Percentiles rank a stretch among this genome's conserved stretches.
phyloP scores from a whole-genome alignment of 345 rosid genomes.

The Firmiana major region DNA sequence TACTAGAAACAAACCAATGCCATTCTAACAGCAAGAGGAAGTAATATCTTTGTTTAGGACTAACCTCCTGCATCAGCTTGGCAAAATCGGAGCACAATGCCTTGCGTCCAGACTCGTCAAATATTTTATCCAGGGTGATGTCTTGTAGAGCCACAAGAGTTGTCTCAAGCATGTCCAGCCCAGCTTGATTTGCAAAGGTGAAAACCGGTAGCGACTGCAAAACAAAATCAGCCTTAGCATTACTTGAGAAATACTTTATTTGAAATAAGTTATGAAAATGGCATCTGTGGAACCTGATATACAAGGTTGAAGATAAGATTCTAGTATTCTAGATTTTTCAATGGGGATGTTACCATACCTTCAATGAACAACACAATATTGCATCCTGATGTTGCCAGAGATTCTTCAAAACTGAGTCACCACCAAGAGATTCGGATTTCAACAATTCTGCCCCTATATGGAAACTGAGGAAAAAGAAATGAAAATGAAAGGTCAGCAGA shows the following conservation, averaged over 20 bases:
- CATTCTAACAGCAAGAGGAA: not conserved
- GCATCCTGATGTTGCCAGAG: constrained; percentile 95
- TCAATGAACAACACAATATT: constrained; percentile 81
- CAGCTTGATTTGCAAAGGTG: constrained; percentile 94
- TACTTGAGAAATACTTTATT: not conserved
- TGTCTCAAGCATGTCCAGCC: constrained; percentile 98
- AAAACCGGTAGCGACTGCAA: constrained; percentile 81
- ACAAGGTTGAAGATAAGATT: not conserved
- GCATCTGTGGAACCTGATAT: not conserved
- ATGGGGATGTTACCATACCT: constrained; percentile 38
- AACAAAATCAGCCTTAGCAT: not conserved
- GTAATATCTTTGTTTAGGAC: not conserved
- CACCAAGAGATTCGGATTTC: constrained; percentile 48
- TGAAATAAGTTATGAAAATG: not conserved
- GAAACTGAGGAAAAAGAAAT: constrained; percentile 37
- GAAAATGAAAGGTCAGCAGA: not conserved
- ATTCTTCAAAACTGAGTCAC: constrained; percentile 63
- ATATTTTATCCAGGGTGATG: constrained; percentile 81
- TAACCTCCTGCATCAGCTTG: constrained; percentile 93
- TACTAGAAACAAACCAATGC: not conserved
- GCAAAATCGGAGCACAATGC: constrained; percentile 68
- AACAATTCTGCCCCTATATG: constrained; percentile 73
- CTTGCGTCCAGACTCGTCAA: constrained; percentile 86
- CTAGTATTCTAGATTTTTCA: not conserved
- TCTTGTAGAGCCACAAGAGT: constrained; percentile 95